Base-by-base conservation (phyloP, 768 basidiomycete genomes). In the Leccinum subgranulosum region DNA sequence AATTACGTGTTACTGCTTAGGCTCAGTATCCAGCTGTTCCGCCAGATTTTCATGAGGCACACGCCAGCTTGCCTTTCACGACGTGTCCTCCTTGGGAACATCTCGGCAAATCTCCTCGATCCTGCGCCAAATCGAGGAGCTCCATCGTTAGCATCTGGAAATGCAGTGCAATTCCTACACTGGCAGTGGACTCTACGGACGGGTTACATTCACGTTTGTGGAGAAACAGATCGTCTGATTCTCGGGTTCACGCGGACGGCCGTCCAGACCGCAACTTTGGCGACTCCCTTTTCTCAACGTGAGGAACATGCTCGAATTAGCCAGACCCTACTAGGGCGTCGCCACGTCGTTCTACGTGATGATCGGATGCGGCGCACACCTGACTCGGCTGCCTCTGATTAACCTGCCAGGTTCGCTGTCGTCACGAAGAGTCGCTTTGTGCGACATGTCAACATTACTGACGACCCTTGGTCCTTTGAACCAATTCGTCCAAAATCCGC, bases 71-170 rank as follows among this genome's bases (percentile, higher is more conserved):
- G 41, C 47, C 34, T 46, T 61, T 57, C 53, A 64, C 60, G 57
- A 60, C 33, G 49, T 58, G 60, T 41, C 51, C 55, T 36, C 55
- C 69, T 67, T 69, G 68, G 60, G 67, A 69, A 67, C 63, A 51
- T 49, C 54, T 58, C 48, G 59, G 69, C 55, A 65, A 59, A 71
- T 65, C 68, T 39, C 58, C 54, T 45, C n/a, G 12, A 49, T 36
- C 27, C 14, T 51, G 31, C 23, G n/a, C 50, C 17, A 49, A 23
- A 36, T 49, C 17, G 49, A 54, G 39, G n/a, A 25, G 46, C 39
- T 53, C 55, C 58, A 47, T 51, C 48, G 28, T 49, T 55, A 39
- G 43, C 36, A 17, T 31, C 28, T 33, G 49, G 19, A 47, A 51
- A 12, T 50, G 55, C 15, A 39, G 31, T 55, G 19, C 41, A 47